Percentiles rank a stretch among this genome's conserved stretches.
Evolutionary conservation across 805 yeast species (phyloP).

Genomic region (Kurtzmaniella cleridarum): DNA sequence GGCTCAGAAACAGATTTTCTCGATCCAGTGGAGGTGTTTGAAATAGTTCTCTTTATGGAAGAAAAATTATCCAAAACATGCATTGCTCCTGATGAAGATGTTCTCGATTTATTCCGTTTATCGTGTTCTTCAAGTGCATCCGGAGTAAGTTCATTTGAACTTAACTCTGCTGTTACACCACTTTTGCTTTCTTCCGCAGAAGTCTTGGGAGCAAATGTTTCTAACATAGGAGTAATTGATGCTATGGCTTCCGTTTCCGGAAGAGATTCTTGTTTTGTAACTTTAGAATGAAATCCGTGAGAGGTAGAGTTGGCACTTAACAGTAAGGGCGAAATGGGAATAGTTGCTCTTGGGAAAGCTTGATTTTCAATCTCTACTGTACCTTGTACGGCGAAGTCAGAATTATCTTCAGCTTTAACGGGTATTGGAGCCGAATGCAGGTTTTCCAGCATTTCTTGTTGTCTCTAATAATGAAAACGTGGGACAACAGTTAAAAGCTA

Average conservation of each 20-base stretch:
- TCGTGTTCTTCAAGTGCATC: constrained; percentile 4
- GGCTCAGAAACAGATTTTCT: constrained; percentile 30
- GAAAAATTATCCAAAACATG: constrained; percentile 10
- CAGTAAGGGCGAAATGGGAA: constrained; percentile 30
- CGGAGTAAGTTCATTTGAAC: constrained; percentile 6
- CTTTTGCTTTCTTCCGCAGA: constrained; percentile 24
- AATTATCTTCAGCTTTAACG: not conserved
- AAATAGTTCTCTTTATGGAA: constrained; percentile 23
- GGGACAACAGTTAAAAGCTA: not conserved
- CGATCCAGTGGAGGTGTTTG: constrained; percentile 29
- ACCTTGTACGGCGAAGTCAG: constrained; percentile 1
- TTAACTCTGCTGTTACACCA: constrained; percentile 11
- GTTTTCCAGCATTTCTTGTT: not conserved
- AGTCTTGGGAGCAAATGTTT: constrained; percentile 67
- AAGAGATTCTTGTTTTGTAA: constrained; percentile 8
- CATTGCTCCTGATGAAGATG: constrained; percentile 1
- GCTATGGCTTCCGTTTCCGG: constrained; percentile 59
- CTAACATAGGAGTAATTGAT: constrained; percentile 73
- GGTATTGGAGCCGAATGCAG: constrained; percentile 3
- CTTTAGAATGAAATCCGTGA: constrained; percentile 1
- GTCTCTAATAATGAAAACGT: not conserved
- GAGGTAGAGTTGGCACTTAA: constrained; percentile 12
- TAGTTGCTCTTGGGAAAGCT: constrained; percentile 13
- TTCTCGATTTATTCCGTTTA: constrained; percentile 1
- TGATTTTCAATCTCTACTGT: no score